phyloP scores from a whole-genome alignment of 2,329 filamentous ascomycete species.

The Monilinia fructigena region DNA sequence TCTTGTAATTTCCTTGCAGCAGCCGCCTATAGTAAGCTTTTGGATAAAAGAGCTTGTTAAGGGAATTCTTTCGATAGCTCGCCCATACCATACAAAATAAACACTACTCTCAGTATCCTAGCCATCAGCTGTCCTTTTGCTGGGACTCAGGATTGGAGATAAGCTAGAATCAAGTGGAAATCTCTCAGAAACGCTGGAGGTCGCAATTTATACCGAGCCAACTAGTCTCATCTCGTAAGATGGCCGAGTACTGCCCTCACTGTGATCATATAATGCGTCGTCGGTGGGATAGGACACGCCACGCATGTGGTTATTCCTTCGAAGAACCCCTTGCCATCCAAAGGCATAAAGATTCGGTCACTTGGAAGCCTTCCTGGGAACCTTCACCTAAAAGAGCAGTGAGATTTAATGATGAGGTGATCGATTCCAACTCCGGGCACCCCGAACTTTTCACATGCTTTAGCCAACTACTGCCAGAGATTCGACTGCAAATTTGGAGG shows the following conservation, averaged over 20 bases:
- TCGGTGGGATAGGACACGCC: background rate
- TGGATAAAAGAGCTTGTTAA: no score
- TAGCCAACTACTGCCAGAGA: background rate
- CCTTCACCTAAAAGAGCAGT: background rate
- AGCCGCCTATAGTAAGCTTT: background rate
- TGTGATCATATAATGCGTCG: background rate
- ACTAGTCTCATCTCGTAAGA: background rate
- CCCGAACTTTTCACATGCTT: background rate
- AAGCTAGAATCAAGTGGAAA: background rate
- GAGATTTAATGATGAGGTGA: background rate
- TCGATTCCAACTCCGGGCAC: background rate
- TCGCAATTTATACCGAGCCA: background rate
- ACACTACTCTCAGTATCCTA: background rate
- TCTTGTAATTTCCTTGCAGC: background rate
- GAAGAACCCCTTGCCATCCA: no score
- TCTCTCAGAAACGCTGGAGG: background rate
- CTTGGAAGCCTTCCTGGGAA: background rate
- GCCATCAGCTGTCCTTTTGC: no score
- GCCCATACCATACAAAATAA: background rate
- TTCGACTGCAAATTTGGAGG: background rate
- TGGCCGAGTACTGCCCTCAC: background rate
- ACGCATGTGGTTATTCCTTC: background rate
- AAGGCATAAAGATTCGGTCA: background rate
- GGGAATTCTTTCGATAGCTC: background rate
- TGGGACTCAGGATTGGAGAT: background rate